phyloP scores from a whole-genome alignment of 768 basidiomycete species.

The Psilocybe azurescens region DNA sequence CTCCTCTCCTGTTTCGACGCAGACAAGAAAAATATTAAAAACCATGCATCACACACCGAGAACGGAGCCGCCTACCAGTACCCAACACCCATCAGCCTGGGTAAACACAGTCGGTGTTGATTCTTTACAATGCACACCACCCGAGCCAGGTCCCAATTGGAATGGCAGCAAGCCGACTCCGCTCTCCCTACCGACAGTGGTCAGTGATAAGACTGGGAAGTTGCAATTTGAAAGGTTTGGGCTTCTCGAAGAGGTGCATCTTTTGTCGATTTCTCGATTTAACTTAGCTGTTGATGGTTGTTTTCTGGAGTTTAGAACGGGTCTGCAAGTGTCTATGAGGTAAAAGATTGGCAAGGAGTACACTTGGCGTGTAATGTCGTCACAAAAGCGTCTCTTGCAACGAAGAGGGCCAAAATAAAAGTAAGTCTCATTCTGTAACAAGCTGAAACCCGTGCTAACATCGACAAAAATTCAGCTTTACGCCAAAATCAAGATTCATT shows the following conservation, averaged over 20 bases:
- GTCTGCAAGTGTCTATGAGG: slow-evolving; percentile 96
- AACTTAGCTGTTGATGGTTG: background rate
- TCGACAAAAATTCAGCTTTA: slow-evolving; percentile 68
- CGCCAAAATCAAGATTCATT: slow-evolving; percentile 98
- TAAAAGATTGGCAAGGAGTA: slow-evolving; percentile 67
- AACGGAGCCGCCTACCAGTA: slow-evolving; percentile 53
- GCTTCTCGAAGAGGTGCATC: slow-evolving; percentile 86
- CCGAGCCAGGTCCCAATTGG: slow-evolving; percentile 25
- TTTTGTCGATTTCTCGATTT: background rate
- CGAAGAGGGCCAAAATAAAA: slow-evolving; percentile 97
- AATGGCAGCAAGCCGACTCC: slow-evolving; percentile 85
- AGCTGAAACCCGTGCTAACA: background rate
- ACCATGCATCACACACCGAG: slow-evolving; percentile 41
- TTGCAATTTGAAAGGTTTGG: slow-evolving; percentile 74
- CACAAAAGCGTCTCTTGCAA: slow-evolving; percentile 88
- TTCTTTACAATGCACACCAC: too few species aligned
- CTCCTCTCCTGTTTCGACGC: too few species aligned
- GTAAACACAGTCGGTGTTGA: too few species aligned
- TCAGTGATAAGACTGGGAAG: slow-evolving; percentile 63
- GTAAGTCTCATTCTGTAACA: slow-evolving; percentile 42
- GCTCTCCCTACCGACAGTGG: slow-evolving; percentile 80
- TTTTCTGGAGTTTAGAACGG: slow-evolving; percentile 59
- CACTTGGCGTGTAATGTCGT: slow-evolving; percentile 93
- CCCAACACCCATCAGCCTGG: slow-evolving; percentile 35
- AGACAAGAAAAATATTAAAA: background rate